phyloP scores from a whole-genome alignment of 208 protist species.

The Leishmania mexicana region DNA sequence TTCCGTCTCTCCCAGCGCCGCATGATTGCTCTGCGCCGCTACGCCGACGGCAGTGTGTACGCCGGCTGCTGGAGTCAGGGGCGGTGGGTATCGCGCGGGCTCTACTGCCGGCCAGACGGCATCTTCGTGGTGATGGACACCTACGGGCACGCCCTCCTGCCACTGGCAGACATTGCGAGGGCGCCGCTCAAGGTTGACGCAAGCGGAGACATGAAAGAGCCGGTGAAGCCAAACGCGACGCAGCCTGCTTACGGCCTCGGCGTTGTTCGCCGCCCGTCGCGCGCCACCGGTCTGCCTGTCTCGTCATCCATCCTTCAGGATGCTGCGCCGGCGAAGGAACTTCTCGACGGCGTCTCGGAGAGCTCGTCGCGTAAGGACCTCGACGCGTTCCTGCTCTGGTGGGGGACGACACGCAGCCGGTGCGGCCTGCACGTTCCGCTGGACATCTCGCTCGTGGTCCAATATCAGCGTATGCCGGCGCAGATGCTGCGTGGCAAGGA shows the following conservation, averaged over 20 bases:
- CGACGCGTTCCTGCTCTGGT: conserved; percentile 78
- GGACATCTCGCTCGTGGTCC: conserved; percentile 42
- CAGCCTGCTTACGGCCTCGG: conserved; percentile 16
- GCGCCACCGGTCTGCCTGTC: conserved; percentile 17
- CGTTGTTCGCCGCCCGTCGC: neutral
- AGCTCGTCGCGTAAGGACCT: conserved; percentile 58
- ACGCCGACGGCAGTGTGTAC: conserved; percentile 75
- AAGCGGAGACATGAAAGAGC: neutral
- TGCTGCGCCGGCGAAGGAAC: conserved; percentile 43
- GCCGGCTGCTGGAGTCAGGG: conserved; percentile 77
- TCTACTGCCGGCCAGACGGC: conserved; percentile 79
- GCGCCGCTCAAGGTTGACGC: conserved; percentile 2
- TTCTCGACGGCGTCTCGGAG: conserved; percentile 40
- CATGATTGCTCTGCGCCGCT: conserved; percentile 62
- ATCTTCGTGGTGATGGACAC: conserved; percentile 72
- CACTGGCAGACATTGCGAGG: conserved; percentile 1
- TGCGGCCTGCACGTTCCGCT: conserved; percentile 55
- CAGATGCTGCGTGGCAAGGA: conserved; percentile 27
- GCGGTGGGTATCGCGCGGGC: conserved; percentile 70
- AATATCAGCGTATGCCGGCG: conserved; percentile 35
- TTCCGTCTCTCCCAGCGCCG: conserved; percentile 71
- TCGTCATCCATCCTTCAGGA: conserved; percentile 42
- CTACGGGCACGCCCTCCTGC: conserved; percentile 48
- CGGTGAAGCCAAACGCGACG: neutral
- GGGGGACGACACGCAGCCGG: conserved; percentile 46